Percentiles rank a stretch among this genome's conserved stretches.
Conservation (phyloP, 2,329 filamentous ascomycete species). For the Sarocladiaceae sp. region DNA sequence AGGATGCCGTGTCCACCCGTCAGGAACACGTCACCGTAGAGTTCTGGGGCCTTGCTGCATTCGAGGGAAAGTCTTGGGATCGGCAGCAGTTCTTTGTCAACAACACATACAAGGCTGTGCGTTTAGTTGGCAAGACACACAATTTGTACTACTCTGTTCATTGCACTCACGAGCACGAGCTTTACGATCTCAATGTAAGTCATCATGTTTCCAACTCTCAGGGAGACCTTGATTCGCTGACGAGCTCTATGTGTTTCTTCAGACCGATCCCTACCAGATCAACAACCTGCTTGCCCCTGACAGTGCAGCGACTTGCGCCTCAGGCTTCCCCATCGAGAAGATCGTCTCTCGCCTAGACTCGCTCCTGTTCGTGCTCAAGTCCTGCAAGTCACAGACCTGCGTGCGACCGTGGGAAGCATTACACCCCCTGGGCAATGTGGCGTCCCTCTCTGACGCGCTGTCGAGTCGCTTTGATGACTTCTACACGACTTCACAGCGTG, state of each 20-base stretch:
- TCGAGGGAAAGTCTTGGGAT: slow-evolving; percentile 17
- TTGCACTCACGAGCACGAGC: slow-evolving; percentile 62
- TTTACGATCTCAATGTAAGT: slow-evolving; percentile 50
- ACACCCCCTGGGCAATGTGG: slow-evolving; percentile 49
- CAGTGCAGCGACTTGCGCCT: neutral
- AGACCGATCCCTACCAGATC: slow-evolving; percentile 46
- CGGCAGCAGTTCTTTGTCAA: neutral
- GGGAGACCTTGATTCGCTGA: neutral
- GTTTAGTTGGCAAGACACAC: slow-evolving; percentile 45
- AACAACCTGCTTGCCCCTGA: slow-evolving; percentile 14
- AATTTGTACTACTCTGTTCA: slow-evolving; percentile 61
- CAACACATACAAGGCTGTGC: slow-evolving; percentile 38
- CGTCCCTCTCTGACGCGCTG: slow-evolving; percentile 46
- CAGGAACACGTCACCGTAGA: slow-evolving; percentile 50
- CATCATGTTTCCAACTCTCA: no score
- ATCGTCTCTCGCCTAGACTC: slow-evolving; percentile 50
- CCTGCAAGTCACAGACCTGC: slow-evolving; percentile 49
- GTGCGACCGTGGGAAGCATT: slow-evolving; percentile 50
- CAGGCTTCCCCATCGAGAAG: slow-evolving; percentile 22
- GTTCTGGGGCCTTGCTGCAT: slow-evolving; percentile 40
- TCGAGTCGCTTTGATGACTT: slow-evolving; percentile 43
- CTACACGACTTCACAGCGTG: slow-evolving; percentile 42
- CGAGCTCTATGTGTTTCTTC: neutral
- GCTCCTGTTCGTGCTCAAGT: slow-evolving; percentile 56
- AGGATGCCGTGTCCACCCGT: neutral